Conservation (phyloP, 441 rosid genomes). For the Mallotus repandus region DNA sequence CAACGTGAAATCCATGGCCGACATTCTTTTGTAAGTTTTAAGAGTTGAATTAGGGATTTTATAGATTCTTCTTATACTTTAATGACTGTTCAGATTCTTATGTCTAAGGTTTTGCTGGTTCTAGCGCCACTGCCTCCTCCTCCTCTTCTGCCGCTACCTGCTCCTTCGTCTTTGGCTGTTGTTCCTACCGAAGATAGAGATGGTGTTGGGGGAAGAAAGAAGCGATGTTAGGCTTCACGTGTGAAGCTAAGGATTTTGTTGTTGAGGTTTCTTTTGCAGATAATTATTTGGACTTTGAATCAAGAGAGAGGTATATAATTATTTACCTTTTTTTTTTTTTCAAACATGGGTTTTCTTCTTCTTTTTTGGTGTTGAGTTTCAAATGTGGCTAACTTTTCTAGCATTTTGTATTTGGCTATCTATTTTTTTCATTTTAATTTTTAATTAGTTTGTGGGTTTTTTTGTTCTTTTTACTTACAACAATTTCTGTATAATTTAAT, state of each 20-base stretch:
- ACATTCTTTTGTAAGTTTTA: no score
- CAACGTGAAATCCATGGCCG: no score
- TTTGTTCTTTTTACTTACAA: neutral
- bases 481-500: no score
- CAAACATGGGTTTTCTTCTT: neutral
- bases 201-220: constrained; percentile 21
- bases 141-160: no score
- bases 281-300: constrained; percentile 55
- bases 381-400: neutral
- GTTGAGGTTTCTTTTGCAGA: constrained; percentile 65
- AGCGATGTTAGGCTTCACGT: constrained; percentile 12
- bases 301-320: constrained; percentile 48
- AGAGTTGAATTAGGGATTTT: no score
- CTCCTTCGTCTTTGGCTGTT: no score
- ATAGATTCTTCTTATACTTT: no score
- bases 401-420: neutral
- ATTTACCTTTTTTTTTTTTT: neutral
- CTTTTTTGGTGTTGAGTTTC: neutral
- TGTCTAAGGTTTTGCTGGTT: no score
- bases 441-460: neutral
- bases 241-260: constrained; percentile 32
- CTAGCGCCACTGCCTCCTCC: no score
- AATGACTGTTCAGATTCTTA: no score
- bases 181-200: neutral
- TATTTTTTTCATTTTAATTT: neutral